Evolutionary conservation across 192 early-diverging fungal genomes (phyloP), one percentile per base, ranked within the genome.

Genomic region (Spizellomyces punctatus): DNA sequence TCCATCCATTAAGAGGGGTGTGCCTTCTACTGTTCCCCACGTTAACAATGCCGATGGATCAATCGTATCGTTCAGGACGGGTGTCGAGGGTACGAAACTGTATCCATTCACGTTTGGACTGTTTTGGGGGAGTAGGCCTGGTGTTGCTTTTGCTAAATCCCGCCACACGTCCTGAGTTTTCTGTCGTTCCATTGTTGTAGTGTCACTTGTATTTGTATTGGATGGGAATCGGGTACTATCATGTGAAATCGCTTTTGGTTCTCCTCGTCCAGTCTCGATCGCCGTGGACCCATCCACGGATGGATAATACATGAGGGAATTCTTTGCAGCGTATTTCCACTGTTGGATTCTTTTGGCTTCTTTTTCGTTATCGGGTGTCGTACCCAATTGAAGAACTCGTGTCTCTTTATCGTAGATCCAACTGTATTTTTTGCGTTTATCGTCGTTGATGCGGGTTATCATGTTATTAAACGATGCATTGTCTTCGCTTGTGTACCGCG

Each of bases 11-110:
- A 93, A 75, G 22, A 93, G 56, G 2, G 93, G 93, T 6, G 90
- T 92, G 10, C 89, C 89, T 55, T 93, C 92, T 62, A 95, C 91
- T 36, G 83, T 85, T 49, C 93, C 92, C 92, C 92, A 95, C 17
- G 93, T 95, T 89, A 95, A 90, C 43, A 93, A 64, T 19, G 88
- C 87, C 41, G 83, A 78, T 16, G 85, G 87, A 48, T 89, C 89
- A 42, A 95, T 67, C 60, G 86, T 83, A 10, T 50, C 72, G 8
- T 87, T 80, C 3, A 85, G 76, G 4, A 84, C 72, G 0, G 93
- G 93, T 17, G 93, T 92, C 8, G 86, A 77, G 8, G 90, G 82
- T 0, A 95, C 92, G 63, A 89, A 83, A 8, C 64, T 71, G 58
- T 81, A 93, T 1, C 89, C 90, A 19, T 78, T 67, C 10, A 19